A percentile compares a stretch with the other conserved stretches of the same genome.
phyloP scores from a whole-genome alignment of 495 filamentous ascomycete species.

The Aspergillus ellipticus region DNA sequence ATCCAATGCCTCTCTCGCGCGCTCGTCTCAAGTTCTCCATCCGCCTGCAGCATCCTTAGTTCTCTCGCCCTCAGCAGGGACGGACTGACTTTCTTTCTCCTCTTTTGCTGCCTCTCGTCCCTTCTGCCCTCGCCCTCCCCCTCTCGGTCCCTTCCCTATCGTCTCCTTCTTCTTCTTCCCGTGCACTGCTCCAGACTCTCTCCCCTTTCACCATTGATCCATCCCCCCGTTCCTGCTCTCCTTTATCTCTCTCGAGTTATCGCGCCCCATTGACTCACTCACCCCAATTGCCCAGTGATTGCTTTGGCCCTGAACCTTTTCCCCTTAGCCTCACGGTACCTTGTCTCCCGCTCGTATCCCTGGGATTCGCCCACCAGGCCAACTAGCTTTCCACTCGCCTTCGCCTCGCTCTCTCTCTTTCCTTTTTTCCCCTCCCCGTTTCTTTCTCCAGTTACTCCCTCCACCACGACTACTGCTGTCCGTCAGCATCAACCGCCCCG shows the following conservation, averaged over 20 bases:
- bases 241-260: conserved; percentile 7
- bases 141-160: conserved; percentile 7
- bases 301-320: conserved; percentile 11
- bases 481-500: background rate
- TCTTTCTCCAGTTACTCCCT: background rate
- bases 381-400: conserved; percentile 6
- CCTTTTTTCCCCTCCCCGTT: conserved; percentile 1
- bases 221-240: too few relatives aligned
- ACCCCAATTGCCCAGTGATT: conserved; percentile 23
- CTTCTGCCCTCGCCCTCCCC: conserved; percentile 15
- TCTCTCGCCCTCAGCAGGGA: background rate
- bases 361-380: conserved; percentile 12
- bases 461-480: background rate
- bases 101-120: conserved; percentile 17
- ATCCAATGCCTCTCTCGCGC: conserved; percentile 4
- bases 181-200: too few relatives aligned
- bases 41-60: background rate
- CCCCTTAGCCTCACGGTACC: conserved; percentile 17
- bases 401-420: conserved; percentile 5
- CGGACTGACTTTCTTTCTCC: conserved; percentile 9
- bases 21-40: background rate
- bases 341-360: conserved; percentile 6
- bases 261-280: conserved; percentile 14
- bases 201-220: conserved; percentile 4
- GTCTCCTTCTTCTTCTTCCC: conserved; percentile 4